A percentile compares a stretch with the other conserved stretches of the same genome.
phyloP scores from a whole-genome alignment of 2,329 filamentous ascomycete genomes.

The Bipolaris bicolor region DNA sequence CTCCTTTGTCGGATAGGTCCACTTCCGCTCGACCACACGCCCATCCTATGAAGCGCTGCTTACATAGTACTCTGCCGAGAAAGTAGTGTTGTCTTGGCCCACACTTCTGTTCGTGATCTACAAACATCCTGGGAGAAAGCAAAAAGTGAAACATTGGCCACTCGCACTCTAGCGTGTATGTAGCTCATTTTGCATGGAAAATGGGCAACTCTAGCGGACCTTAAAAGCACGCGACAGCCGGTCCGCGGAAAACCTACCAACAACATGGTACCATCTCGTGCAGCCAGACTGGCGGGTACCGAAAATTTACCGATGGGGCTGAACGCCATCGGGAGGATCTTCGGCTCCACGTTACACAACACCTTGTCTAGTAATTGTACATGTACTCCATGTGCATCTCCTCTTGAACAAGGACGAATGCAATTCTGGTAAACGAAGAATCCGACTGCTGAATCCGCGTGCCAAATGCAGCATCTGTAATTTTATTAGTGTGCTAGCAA shows the following conservation, averaged over 20 bases:
- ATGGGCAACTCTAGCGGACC: neutral
- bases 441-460: neutral
- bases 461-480: neutral
- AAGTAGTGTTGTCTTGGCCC: neutral
- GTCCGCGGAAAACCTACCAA: neutral
- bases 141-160: neutral
- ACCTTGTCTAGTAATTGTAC: neutral
- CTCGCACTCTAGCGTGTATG: too few species aligned
- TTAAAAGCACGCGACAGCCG: neutral
- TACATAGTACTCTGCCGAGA: neutral
- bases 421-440: neutral
- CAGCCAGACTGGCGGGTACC: slow-evolving; percentile 5
- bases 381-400: neutral
- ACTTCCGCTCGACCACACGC: too few species aligned
- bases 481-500: neutral
- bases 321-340: neutral
- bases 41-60: too few species aligned
- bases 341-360: neutral
- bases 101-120: neutral
- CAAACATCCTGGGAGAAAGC: neutral
- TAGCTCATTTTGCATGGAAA: neutral
- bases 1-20: too few species aligned
- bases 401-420: neutral
- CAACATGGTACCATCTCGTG: slow-evolving; percentile 1
- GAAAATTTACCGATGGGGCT: slow-evolving; percentile 8